These are phyloP conservation scores for Lentinula detonsa DNA, from an alignment of 768 basidiomycete species.

Conservation along the genomic window DNA sequence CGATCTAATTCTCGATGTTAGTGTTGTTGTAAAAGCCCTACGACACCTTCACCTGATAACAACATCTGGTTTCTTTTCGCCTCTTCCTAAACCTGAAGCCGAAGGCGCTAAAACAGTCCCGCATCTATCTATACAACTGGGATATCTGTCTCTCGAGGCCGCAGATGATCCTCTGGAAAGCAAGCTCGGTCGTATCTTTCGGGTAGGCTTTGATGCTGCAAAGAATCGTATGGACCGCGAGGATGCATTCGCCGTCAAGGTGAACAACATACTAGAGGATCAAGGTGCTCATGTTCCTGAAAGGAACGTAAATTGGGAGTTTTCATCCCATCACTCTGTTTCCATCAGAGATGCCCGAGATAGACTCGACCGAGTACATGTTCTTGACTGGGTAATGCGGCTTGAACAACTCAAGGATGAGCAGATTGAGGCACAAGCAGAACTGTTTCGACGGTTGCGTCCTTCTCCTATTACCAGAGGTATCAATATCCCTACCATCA, in stretches of 20 bases:
- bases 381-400: conserved; percentile 66
- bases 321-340: conserved; percentile 58
- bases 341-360: conserved; percentile 65
- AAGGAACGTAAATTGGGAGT: conserved; percentile 47
- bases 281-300: conserved; percentile 23
- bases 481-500: conserved; percentile 35
- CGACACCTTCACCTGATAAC: conserved; percentile 64
- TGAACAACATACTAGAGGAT: conserved; percentile 50
- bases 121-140: conserved; percentile 48
- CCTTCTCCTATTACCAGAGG: conserved; percentile 25
- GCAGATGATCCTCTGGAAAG: conserved; percentile 84
- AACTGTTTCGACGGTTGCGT: conserved; percentile 37
- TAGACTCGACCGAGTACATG: conserved; percentile 64
- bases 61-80: conserved; percentile 40
- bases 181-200: conserved; percentile 67
- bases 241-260: conserved; percentile 76
- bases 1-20: conserved; percentile 68
- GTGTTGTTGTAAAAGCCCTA: conserved; percentile 62
- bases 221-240: conserved; percentile 67
- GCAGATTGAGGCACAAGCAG: conserved; percentile 43
- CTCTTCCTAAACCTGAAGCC: conserved; percentile 55
- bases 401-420: conserved; percentile 39
- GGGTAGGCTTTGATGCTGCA: conserved; percentile 67
- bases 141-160: conserved; percentile 66
- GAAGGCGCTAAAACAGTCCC: conserved; percentile 75